Evolutionary conservation across 306 rosid species (phyloP).

Genomic region (Boehmeria nivea): DNA sequence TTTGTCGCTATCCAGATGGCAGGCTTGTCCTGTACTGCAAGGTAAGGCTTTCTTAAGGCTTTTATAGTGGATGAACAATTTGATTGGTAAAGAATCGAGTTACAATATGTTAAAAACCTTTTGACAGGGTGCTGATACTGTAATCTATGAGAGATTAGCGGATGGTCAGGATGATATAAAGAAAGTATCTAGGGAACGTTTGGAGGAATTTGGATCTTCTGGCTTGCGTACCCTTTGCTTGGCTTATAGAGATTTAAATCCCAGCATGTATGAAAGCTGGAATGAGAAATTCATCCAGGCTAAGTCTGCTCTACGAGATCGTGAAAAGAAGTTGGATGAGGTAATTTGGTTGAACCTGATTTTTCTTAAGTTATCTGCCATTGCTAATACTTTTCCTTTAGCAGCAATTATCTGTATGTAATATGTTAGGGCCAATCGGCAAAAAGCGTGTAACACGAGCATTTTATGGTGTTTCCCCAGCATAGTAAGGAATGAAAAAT

Average conservation of each 20-base stretch:
- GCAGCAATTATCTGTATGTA: too few relatives aligned
- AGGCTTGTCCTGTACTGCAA: constrained; percentile 88
- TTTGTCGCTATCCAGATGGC: constrained; percentile 93
- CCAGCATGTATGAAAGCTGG: constrained; percentile 80
- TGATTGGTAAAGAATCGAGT: constrained; percentile 24
- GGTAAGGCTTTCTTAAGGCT: constrained; percentile 52
- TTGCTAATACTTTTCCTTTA: neutral
- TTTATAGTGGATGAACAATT: constrained; percentile 9
- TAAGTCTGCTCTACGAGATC: constrained; percentile 83
- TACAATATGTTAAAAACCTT: constrained; percentile 30
- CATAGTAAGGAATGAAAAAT: too few relatives aligned
- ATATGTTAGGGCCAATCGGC: too few relatives aligned
- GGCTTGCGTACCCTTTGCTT: constrained; percentile 91
- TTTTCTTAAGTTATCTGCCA: neutral
- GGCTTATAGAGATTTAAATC: constrained; percentile 80
- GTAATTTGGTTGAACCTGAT: constrained; percentile 31
- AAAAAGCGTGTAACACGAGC: too few relatives aligned
- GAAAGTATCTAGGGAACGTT: constrained; percentile 67
- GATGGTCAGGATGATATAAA: constrained; percentile 46
- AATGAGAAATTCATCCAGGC: constrained; percentile 92
- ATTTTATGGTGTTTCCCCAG: too few relatives aligned
- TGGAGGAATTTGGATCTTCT: constrained; percentile 82
- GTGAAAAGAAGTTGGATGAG: constrained; percentile 97
- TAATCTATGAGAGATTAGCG: constrained; percentile 78
- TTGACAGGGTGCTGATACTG: constrained; percentile 91